phyloP scores from a whole-genome alignment of 129 eudicot genomes.

The Flaveria brownii region DNA sequence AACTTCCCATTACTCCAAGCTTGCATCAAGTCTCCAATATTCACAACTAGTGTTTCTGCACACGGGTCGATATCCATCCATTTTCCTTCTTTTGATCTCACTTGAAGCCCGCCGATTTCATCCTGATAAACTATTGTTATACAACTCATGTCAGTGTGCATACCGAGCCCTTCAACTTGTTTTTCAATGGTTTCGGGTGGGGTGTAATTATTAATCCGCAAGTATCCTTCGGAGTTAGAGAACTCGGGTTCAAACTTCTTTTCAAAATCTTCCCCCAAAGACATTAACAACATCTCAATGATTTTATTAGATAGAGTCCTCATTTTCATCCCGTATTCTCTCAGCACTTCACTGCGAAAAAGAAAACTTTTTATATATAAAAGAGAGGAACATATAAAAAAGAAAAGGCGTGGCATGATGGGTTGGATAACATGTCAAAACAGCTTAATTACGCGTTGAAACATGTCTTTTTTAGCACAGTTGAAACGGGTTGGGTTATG shows the following conservation, averaged over 20 bases:
- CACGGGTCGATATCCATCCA: conserved; percentile 81
- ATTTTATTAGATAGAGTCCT: conserved; percentile 59
- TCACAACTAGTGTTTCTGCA: conserved; percentile 71
- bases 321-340: conserved; percentile 74
- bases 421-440: not conserved
- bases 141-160: conserved; percentile 98
- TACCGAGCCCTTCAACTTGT: conserved; percentile 84
- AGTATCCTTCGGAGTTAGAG: conserved; percentile 68
- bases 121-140: conserved; percentile 81
- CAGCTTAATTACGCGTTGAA: not conserved
- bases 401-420: not conserved
- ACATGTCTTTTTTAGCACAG: not conserved
- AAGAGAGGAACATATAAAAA: not conserved
- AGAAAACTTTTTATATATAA: not conserved
- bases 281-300: conserved; percentile 53
- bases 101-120: conserved; percentile 83
- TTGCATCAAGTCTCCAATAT: conserved; percentile 84
- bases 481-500: not conserved
- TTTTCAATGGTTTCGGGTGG: conserved; percentile 48
- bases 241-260: conserved; percentile 57
- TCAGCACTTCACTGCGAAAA: conserved; percentile 55
- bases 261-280: conserved; percentile 62
- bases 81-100: conserved; percentile 63
- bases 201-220: conserved; percentile 78
- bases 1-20: conserved; percentile 93